phyloP scores from a whole-genome alignment of 1,284 basidiomycete species.

The Puccinia hordei region DNA sequence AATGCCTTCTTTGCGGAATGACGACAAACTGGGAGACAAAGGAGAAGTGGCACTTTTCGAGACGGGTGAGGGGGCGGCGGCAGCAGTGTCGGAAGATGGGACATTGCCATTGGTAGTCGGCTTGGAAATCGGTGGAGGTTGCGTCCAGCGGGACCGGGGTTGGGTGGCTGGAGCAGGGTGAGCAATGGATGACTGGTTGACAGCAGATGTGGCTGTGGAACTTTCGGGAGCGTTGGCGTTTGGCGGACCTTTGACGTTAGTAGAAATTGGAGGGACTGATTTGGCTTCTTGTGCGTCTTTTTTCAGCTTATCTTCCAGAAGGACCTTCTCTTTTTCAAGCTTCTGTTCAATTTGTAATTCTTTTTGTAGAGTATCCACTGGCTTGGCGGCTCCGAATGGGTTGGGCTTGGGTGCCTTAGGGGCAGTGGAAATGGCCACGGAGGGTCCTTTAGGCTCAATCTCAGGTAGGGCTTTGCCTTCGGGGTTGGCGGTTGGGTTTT shows the following conservation, averaged over 20 bases:
- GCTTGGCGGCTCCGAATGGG: constrained; percentile 46
- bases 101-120: constrained; percentile 24
- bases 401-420: constrained; percentile 34
- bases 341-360: constrained; percentile 47
- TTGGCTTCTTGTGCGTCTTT: constrained; percentile 35
- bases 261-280: background rate
- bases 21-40: constrained; percentile 34
- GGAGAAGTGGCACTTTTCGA: constrained; percentile 14
- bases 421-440: background rate
- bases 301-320: constrained; percentile 38
- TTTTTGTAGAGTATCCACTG: constrained; percentile 42
- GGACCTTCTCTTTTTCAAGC: constrained; percentile 32
- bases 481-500: background rate
- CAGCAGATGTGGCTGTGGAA: background rate
- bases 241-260: constrained; percentile 5
- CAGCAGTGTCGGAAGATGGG: constrained; percentile 3
- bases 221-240: background rate
- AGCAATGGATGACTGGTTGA: constrained; percentile 1
- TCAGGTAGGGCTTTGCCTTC: background rate
- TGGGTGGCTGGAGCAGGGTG: background rate
- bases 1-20: constrained; percentile 47
- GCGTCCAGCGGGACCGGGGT: constrained; percentile 32
- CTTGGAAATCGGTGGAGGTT: constrained; percentile 17
- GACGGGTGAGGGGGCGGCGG: background rate
- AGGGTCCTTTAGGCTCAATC: background rate